Evolutionary conservation across 805 yeast genomes (phyloP), one percentile per base, ranked within the genome.

Genomic region (Aciculoconidium aculeatum): DNA sequence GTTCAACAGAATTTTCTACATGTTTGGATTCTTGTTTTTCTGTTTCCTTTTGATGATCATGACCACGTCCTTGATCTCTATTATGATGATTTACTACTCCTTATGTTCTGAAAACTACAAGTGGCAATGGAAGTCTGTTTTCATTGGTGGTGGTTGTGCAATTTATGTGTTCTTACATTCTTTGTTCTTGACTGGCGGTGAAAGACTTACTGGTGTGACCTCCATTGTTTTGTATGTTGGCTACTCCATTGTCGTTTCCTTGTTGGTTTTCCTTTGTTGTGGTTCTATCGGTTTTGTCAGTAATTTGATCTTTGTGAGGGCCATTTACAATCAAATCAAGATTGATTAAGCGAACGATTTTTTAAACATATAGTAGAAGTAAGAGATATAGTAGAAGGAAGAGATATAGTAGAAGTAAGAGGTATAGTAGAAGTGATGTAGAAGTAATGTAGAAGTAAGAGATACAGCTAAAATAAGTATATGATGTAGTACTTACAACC

Each of bases 121-220:
- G 55, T 92, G 98, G 98, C 96, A 90, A 52, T 92, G 98, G 98
- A 77, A 88, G 55, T 75, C 95, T 3, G 60, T 84, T 44, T 74
- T 81, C 47, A 72, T 86, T 36, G 84, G 95, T 15, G 96, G 95
- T 23, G 94, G 96, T 17, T 80, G 95, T 53, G 72, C 95, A 0
- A 43, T 80, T 31, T 92, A 90, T 53, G 80, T 88, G 23, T 85
- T 87, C 58, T 42, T 85, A 27, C 95, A 92, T 57, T 78, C 96
- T 3, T 61, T 87, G 35, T 63, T 81, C 41, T 70, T 90, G 47
- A 72, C 86, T 14, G 76, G 73, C 39, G 78, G 82, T 36, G 70
- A 68, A 36, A 49, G 45, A 13, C 62, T 88, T 27, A 82, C 78
- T 23, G 94, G 87, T 4, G 65, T 83, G 34, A 69, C 82, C 4